These are phyloP conservation scores for Zoysia matrella DNA, from an alignment of 202 grass and related monocot genomes.

Conservation along the genomic window DNA sequence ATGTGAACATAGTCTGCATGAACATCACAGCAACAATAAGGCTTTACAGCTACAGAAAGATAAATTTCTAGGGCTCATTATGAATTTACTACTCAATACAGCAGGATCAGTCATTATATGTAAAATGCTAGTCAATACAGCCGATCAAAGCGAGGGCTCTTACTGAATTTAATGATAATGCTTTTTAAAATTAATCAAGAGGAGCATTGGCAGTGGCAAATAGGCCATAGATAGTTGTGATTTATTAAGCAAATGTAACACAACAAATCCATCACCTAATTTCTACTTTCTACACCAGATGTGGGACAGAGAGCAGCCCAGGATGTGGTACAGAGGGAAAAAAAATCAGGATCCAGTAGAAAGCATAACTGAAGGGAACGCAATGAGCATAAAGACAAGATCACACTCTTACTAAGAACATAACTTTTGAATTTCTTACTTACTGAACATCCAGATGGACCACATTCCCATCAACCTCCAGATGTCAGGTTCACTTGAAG, in stretches of 20 bases:
- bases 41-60: background rate
- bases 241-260: background rate
- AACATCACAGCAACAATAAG: conserved; percentile 1
- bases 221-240: background rate
- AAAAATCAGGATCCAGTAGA: conserved; percentile 14
- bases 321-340: background rate
- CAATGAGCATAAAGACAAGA: background rate
- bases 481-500: conserved; percentile 87
- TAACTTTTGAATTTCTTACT: conserved; percentile 46
- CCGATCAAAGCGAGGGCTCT: background rate
- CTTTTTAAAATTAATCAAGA: background rate
- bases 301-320: background rate
- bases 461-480: conserved; percentile 99
- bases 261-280: background rate
- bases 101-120: background rate
- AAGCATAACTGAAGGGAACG: background rate
- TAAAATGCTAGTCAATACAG: background rate
- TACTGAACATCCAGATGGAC: conserved; percentile 99
- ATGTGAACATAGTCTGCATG: background rate
- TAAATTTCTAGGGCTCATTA: background rate
- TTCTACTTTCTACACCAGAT: background rate
- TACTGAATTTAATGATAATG: background rate
- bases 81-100: background rate
- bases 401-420: conserved; percentile 7
- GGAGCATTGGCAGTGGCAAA: background rate